Evolutionary conservation across 1,139 yeast species (phyloP), one percentile per base, ranked within the genome.

Genomic region (Candida pseudoviswanathii): DNA sequence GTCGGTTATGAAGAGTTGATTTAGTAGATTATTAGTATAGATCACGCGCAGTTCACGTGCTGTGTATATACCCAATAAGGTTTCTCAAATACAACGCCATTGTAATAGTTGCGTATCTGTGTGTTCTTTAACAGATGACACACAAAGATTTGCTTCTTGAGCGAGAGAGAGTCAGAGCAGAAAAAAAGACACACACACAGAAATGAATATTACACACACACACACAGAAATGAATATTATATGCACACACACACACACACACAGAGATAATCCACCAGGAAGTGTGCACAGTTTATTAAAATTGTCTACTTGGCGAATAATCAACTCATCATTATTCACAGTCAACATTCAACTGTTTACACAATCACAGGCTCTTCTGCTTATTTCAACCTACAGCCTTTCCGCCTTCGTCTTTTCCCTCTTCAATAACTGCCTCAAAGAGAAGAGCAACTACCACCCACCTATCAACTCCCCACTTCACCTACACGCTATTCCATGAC

Each of bases 401-500:
- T 16, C 16, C 16, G 16, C 16, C 16, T 16, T 16, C 16, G 16
- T 16, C 16, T 16, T 16, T 16, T 16, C 16, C 16, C 16, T 16
- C 16, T 16, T 16, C 16, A 16, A 16, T 16, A 16, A 16, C 16
- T 16, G 16, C 16, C 16, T 16, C 16, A 16, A 16, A 16, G 16
- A 16, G 16, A 16, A 16, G 16, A 16, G 16, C 16, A 16, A 16
- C 16, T 16, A 16, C 16, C 16, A 16, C 16, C 16, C 16, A 16
- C 16, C 16, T 27, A 27, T 8, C 30, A 8, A 27, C 30, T 27
- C 30, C 9, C 30, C 45, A 5, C 9, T 27, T 27, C 30, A 27
- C 16, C 16, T 16, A 16, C 16, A 16, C 16, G 11, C n/a, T 5
- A 7, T 32, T 10, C 32, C 32, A 49, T 49, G 52, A 37, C 48